A percentile compares a stretch with the other conserved stretches of the same genome.
phyloP scores from a whole-genome alignment of 2,329 filamentous ascomycete species.

The Grosmannia penicillata region DNA sequence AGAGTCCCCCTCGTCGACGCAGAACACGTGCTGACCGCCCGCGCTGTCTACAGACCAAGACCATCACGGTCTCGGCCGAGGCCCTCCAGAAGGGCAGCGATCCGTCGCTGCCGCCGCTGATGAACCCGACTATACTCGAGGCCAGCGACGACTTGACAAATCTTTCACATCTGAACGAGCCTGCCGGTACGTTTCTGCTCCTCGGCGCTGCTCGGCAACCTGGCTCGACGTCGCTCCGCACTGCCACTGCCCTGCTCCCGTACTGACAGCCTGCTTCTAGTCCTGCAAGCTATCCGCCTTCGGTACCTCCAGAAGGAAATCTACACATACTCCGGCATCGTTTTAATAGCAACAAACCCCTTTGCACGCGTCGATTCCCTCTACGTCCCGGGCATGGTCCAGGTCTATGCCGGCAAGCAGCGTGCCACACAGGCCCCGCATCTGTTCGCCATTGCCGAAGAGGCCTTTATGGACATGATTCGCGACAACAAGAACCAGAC shows the following conservation, averaged over 20 bases:
- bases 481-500: conserved; percentile 94
- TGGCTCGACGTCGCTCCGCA: neutral
- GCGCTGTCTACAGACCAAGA: conserved; percentile 50
- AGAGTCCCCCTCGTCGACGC: too few relatives aligned
- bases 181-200: conserved; percentile 53
- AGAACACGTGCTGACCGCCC: neutral
- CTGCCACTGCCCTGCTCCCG: neutral
- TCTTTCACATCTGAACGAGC: conserved; percentile 93
- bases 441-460: conserved; percentile 96
- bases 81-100: conserved; percentile 67
- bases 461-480: conserved; percentile 98
- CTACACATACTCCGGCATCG: conserved; percentile 98
- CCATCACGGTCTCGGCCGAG: conserved; percentile 59
- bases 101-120: conserved; percentile 71
- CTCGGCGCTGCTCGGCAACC: conserved; percentile 4
- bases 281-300: conserved; percentile 91
- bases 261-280: conserved; percentile 26
- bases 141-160: conserved; percentile 97
- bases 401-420: conserved; percentile 95
- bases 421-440: conserved; percentile 93
- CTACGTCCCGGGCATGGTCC: conserved; percentile 99
- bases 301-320: conserved; percentile 98
- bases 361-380: conserved; percentile 95
- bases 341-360: conserved; percentile 95
- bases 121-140: conserved; percentile 97